Percentiles rank a stretch among this genome's conserved stretches.
Conservation (phyloP, 2,329 filamentous ascomycete species). For the Trichoderma breve region DNA sequence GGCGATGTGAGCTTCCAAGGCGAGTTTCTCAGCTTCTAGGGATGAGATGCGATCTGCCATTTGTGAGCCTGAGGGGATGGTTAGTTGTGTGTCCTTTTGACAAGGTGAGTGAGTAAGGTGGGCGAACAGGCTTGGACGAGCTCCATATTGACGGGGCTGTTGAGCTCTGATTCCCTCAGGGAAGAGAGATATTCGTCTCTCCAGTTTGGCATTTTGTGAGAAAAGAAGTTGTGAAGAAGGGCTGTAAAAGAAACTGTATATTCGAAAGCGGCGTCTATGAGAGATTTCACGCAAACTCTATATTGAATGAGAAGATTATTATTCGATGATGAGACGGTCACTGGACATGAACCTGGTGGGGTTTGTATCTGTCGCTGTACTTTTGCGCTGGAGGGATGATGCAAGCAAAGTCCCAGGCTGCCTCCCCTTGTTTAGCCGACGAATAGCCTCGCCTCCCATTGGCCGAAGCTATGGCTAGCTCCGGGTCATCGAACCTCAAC, state of each 20-base stretch:
- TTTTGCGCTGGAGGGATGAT: neutral
- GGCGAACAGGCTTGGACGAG: slow-evolving; percentile 76
- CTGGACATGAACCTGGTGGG: neutral
- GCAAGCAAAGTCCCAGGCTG: neutral
- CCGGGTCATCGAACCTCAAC: neutral
- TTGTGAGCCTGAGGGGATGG: slow-evolving; percentile 52
- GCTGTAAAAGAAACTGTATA: neutral
- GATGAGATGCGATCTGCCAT: slow-evolving; percentile 66
- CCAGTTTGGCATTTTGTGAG: slow-evolving; percentile 61
- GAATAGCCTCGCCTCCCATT: slow-evolving; percentile 30
- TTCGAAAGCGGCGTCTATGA: neutral
- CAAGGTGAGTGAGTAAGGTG: slow-evolving; percentile 15
- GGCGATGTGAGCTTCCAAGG: slow-evolving; percentile 33
- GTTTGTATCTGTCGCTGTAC: neutral
- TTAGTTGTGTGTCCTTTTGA: slow-evolving; percentile 23
- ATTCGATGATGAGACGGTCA: neutral
- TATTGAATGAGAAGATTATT: neutral
- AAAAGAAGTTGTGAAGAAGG: no score
- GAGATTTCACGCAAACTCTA: neutral
- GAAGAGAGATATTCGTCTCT: slow-evolving; percentile 76
- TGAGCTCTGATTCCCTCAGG: slow-evolving; percentile 69
- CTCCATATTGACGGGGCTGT: slow-evolving; percentile 58
- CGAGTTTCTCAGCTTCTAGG: slow-evolving; percentile 58
- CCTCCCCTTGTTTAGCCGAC: slow-evolving; percentile 29
- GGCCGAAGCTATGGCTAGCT: slow-evolving; percentile 18